phyloP scores from a whole-genome alignment of 179 eudicot genomes.

The Spinacia oleracea region DNA sequence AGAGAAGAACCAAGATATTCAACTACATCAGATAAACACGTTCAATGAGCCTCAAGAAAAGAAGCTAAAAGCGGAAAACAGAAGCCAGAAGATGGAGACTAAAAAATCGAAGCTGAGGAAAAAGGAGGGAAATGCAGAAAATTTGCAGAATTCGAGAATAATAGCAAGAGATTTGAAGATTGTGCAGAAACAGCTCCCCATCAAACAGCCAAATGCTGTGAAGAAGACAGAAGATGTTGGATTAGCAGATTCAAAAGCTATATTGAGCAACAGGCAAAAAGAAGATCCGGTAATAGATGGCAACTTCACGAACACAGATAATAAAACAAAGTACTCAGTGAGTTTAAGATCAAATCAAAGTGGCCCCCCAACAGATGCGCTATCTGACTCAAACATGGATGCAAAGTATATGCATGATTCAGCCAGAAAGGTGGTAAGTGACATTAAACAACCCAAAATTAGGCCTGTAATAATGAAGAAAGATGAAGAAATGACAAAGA shows the following conservation, averaged over 20 bases:
- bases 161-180: conserved; percentile 24
- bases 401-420: conserved; percentile 28
- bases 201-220: conserved; percentile 16
- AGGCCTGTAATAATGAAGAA: conserved; percentile 28
- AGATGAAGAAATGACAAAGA: conserved; percentile 43
- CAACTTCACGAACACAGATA: conserved; percentile 14
- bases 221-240: conserved; percentile 22
- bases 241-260: conserved; percentile 26
- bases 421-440: conserved; percentile 26
- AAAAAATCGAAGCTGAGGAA: conserved; percentile 27
- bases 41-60: conserved; percentile 38
- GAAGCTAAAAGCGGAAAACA: conserved; percentile 37
- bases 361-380: conserved; percentile 17
- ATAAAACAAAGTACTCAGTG: conserved; percentile 19
- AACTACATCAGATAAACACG: conserved; percentile 26
- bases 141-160: conserved; percentile 5
- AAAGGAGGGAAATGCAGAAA: conserved; percentile 20
- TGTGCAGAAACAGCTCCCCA: conserved; percentile 30
- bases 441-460: conserved; percentile 22
- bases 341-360: conserved; percentile 23
- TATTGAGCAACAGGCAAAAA: conserved; percentile 23
- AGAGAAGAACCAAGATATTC: conserved; percentile 26
- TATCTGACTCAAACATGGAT: conserved; percentile 28
- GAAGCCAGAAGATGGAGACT: conserved; percentile 31
- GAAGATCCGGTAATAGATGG: conserved; percentile 18